These are phyloP conservation scores for Xerocomellus dryophilus DNA, from an alignment of 768 basidiomycete species.

Conservation along the genomic window DNA sequence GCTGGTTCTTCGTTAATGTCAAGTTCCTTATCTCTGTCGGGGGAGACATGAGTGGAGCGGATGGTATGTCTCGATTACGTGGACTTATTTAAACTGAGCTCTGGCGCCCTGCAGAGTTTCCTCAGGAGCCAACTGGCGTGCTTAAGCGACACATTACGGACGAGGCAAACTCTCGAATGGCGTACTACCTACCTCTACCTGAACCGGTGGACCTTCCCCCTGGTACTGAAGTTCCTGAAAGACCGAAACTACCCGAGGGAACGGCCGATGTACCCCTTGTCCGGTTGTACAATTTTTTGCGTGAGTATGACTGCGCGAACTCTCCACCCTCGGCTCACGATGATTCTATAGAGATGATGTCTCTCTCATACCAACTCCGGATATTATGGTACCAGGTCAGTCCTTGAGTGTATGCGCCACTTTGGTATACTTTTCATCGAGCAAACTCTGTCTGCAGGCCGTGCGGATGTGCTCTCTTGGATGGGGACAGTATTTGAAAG, in stretches of 20 bases:
- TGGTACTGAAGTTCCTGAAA: slow-evolving; percentile 40
- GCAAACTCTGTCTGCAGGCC: slow-evolving; percentile 40
- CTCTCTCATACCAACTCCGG: slow-evolving; percentile 88
- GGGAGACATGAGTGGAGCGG: slow-evolving; percentile 67
- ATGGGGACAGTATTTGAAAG: slow-evolving; percentile 75
- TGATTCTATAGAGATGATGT: slow-evolving; percentile 70
- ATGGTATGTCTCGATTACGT: slow-evolving; percentile 44
- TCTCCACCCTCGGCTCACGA: background rate
- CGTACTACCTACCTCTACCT: slow-evolving; percentile 55
- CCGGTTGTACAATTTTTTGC: slow-evolving; percentile 83
- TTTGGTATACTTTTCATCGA: background rate
- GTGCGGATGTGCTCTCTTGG: slow-evolving; percentile 77
- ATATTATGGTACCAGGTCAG: slow-evolving; percentile 76
- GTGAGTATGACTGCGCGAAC: slow-evolving; percentile 44
- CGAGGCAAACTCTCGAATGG: slow-evolving; percentile 68
- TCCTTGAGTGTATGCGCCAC: background rate
- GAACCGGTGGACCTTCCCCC: slow-evolving; percentile 41
- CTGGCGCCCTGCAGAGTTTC: slow-evolving; percentile 55
- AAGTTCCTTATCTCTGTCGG: slow-evolving; percentile 72
- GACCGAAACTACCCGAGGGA: slow-evolving; percentile 52
- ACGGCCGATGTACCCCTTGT: slow-evolving; percentile 80
- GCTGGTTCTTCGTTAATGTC: slow-evolving; percentile 84
- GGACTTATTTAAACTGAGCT: background rate
- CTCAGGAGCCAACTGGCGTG: slow-evolving; percentile 58
- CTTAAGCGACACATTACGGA: slow-evolving; percentile 67